These are phyloP conservation scores for Agaricus blazei DNA, from an alignment of 768 basidiomycete genomes.

Conservation along the genomic window DNA sequence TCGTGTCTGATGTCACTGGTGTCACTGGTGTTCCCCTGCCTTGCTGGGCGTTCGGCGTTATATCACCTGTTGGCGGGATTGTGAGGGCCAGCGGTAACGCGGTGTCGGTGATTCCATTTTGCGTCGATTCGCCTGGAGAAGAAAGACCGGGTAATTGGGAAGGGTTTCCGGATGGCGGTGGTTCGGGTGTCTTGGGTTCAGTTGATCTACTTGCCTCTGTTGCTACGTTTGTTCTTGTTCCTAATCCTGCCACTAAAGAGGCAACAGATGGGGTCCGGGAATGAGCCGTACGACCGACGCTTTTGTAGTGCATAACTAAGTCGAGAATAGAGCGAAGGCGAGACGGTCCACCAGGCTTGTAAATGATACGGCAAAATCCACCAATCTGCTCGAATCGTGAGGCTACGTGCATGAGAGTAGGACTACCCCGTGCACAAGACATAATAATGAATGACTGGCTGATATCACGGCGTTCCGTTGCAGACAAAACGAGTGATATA, in stretches of 20 bases:
- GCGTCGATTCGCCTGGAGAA: background rate
- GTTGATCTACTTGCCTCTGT: conserved; percentile 37
- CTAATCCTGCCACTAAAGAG: background rate
- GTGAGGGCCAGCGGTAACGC: background rate
- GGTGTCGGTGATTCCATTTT: background rate
- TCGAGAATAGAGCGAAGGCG: conserved; percentile 64
- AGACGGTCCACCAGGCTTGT: conserved; percentile 86
- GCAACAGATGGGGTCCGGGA: background rate
- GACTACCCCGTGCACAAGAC: conserved; percentile 64
- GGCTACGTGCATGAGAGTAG: conserved; percentile 55
- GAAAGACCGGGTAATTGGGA: background rate
- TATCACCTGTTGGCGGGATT: background rate
- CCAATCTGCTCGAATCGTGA: conserved; percentile 74
- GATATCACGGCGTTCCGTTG: conserved; percentile 53
- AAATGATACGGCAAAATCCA: conserved; percentile 83
- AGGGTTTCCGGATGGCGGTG: conserved; percentile 45
- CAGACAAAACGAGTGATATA: conserved; percentile 46
- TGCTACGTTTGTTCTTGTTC: conserved; percentile 14
- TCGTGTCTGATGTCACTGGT: background rate
- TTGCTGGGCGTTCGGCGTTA: background rate
- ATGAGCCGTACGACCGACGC: conserved; percentile 27
- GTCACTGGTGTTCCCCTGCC: background rate
- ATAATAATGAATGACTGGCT: conserved; percentile 71
- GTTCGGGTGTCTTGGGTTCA: conserved; percentile 48
- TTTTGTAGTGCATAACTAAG: conserved; percentile 52